Percentiles rank a stretch among this genome's conserved stretches.
Conservation (phyloP, 257 asterid genomes). For the Solanum appendiculatum region DNA sequence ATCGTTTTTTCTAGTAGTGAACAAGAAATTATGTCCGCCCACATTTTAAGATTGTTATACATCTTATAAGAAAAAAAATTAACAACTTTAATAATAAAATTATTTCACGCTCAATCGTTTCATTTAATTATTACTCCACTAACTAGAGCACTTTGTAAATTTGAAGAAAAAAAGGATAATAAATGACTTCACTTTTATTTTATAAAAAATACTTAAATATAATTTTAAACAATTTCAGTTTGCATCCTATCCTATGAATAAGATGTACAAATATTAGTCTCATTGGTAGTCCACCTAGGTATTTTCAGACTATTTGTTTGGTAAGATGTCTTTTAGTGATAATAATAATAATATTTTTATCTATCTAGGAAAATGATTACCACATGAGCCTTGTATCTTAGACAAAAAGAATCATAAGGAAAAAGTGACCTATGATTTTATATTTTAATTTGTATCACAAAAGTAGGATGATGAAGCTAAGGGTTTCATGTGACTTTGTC, state of each 20-base stretch:
- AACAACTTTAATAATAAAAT: neutral
- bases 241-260: neutral
- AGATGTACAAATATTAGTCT: neutral
- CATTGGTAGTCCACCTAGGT: neutral
- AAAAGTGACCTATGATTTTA: neutral
- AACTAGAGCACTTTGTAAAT: neutral
- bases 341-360: neutral
- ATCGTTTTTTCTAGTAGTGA: too few species aligned
- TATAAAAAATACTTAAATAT: neutral
- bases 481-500: constrained; percentile 3
- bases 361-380: neutral
- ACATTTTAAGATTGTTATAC: neutral
- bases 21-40: neutral
- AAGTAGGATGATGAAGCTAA: neutral
- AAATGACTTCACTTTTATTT: neutral
- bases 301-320: neutral
- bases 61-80: neutral
- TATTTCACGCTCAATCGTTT: neutral
- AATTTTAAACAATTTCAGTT: neutral
- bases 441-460: neutral
- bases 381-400: neutral
- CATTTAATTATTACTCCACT: neutral
- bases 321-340: neutral
- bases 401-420: neutral
- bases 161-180: neutral